A percentile compares a stretch with the other conserved stretches of the same genome.
phyloP scores from a whole-genome alignment of 2,329 filamentous ascomycete species.

The Pezicula rhizophila region DNA sequence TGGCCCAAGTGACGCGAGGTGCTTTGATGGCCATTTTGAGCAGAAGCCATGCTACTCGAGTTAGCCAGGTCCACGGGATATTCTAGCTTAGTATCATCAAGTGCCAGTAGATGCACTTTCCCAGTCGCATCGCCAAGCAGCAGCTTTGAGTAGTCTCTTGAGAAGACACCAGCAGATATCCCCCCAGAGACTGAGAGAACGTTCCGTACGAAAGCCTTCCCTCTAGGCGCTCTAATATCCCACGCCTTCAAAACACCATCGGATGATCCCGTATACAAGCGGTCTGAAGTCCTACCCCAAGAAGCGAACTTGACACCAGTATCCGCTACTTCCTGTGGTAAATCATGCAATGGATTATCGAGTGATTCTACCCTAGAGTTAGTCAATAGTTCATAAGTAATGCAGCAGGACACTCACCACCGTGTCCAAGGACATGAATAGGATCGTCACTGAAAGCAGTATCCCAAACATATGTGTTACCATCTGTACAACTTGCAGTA shows the following conservation, averaged over 20 bases:
- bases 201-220: slow-evolving; percentile 42
- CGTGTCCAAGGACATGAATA: slow-evolving; percentile 50
- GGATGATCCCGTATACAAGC: slow-evolving; percentile 58
- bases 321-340: slow-evolving; percentile 45
- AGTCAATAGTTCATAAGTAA: slow-evolving; percentile 2
- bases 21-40: background rate
- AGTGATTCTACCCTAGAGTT: slow-evolving; percentile 18
- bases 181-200: slow-evolving; percentile 49
- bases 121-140: slow-evolving; percentile 57
- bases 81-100: slow-evolving; percentile 35
- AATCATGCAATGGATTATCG: slow-evolving; percentile 22
- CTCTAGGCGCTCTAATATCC: slow-evolving; percentile 44
- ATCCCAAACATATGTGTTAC: slow-evolving; percentile 59
- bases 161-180: slow-evolving; percentile 53
- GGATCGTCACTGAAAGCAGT: slow-evolving; percentile 48
- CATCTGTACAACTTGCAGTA: slow-evolving; percentile 56
- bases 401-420: slow-evolving; percentile 24
- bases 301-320: slow-evolving; percentile 58
- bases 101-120: slow-evolving; percentile 48
- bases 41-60: background rate
- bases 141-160: slow-evolving; percentile 47
- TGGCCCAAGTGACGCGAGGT: background rate
- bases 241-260: slow-evolving; percentile 59
- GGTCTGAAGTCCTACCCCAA: slow-evolving; percentile 51
- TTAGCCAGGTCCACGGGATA: background rate